Evolutionary conservation across 345 rosid species (phyloP).

Genomic region (Salix viminalis): DNA sequence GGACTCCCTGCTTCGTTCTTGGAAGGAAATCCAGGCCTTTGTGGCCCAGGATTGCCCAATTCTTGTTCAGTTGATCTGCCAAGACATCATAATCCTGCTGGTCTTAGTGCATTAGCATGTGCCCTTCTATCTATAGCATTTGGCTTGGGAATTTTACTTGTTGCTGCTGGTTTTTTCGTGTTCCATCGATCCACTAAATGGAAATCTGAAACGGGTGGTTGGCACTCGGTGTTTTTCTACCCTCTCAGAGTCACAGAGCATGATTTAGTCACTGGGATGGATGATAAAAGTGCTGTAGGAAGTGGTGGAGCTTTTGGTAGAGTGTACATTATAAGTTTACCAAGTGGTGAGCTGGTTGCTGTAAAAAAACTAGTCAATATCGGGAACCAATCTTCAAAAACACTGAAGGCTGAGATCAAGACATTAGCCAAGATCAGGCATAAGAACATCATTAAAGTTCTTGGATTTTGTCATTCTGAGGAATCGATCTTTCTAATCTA

Average conservation of each 20-base stretch:
- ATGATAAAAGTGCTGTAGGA: conserved; percentile 57
- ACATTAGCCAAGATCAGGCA: conserved; percentile 77
- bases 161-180: conserved; percentile 49
- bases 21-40: conserved; percentile 80
- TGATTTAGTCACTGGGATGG: conserved; percentile 58
- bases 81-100: conserved; percentile 27
- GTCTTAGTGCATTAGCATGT: conserved; percentile 40
- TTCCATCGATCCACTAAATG: conserved; percentile 48
- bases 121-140: conserved; percentile 63
- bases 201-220: conserved; percentile 47
- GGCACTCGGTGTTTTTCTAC: conserved; percentile 79
- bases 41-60: conserved; percentile 73
- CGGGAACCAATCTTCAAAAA: conserved; percentile 55
- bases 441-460: conserved; percentile 66
- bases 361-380: conserved; percentile 68
- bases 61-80: conserved; percentile 48
- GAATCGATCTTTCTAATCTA: conserved; percentile 69
- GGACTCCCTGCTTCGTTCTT: conserved; percentile 90
- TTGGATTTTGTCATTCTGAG: conserved; percentile 77
- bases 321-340: conserved; percentile 53
- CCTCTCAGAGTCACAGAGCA: conserved; percentile 76
- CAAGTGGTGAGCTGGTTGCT: conserved; percentile 74
- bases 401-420: conserved; percentile 75
- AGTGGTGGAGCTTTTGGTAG: conserved; percentile 61
- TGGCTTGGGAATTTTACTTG: conserved; percentile 43